A percentile compares a stretch with the other conserved stretches of the same genome.
phyloP scores from a whole-genome alignment of 306 rosid species.

The Dalbergia cultrata region DNA sequence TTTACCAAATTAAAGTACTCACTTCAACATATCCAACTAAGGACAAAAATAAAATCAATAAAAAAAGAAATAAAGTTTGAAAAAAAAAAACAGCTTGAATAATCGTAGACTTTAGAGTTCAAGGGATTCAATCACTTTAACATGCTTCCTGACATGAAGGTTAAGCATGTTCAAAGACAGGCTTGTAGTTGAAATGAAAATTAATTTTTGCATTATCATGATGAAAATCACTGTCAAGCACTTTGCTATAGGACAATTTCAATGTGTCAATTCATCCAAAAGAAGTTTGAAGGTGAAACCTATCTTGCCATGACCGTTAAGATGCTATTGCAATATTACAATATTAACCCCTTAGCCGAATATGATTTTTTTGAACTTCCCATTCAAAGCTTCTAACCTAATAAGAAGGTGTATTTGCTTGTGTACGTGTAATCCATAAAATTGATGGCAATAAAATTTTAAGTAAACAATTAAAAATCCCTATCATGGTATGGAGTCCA shows the following conservation, averaged over 20 bases:
- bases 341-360: background rate
- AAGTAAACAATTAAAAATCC: background rate
- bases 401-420: background rate
- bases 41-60: background rate
- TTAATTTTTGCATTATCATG: constrained; percentile 32
- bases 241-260: constrained; percentile 55
- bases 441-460: constrained; percentile 16
- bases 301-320: background rate
- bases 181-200: constrained; percentile 45
- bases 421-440: background rate
- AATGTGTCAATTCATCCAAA: constrained; percentile 52
- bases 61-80: background rate
- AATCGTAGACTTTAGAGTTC: constrained; percentile 37
- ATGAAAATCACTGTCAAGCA: constrained; percentile 58
- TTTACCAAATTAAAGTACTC: background rate
- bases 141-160: constrained; percentile 15
- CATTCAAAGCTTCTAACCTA: constrained; percentile 46
- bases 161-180: constrained; percentile 38
- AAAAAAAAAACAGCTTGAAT: constrained; percentile 18
- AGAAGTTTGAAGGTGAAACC: constrained; percentile 43
- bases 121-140: constrained; percentile 22
- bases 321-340: background rate
- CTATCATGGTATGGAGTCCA: constrained; percentile 7
- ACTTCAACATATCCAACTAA: background rate
- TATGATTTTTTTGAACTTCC: constrained; percentile 47